Percentiles rank a stretch among this genome's conserved stretches.
phyloP scores from a whole-genome alignment of 257 asterid species.

The Scutellaria baicalensis region DNA sequence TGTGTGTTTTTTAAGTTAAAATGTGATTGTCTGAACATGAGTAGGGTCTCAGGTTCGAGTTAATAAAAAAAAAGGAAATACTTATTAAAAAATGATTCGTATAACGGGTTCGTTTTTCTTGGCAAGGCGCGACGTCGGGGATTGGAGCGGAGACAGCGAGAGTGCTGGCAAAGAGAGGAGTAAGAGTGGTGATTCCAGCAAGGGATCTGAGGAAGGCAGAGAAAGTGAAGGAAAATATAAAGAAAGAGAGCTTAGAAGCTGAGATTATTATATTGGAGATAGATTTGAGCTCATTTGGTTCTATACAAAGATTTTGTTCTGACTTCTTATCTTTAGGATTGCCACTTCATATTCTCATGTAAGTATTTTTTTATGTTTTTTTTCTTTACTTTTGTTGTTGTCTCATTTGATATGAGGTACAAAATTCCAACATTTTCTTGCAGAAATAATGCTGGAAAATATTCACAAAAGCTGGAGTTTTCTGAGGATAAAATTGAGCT shows the following conservation, averaged over 20 bases:
- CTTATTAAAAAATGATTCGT: no score
- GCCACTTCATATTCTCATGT: conserved; percentile 92
- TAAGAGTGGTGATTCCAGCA: conserved; percentile 68
- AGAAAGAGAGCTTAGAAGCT: conserved; percentile 49
- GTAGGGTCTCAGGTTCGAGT: no score
- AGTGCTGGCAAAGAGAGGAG: conserved; percentile 77
- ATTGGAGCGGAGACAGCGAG: conserved; percentile 91
- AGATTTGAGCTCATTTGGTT: conserved; percentile 78
- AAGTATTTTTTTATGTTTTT: conserved; percentile 2
- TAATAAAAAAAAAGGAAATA: no score
- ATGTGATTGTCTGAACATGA: no score
- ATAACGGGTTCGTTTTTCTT: no score
- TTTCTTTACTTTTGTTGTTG: background rate
- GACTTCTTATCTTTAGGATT: conserved; percentile 65
- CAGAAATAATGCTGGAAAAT: conserved; percentile 99
- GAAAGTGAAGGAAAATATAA: conserved; percentile 48
- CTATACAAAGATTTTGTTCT: conserved; percentile 72
- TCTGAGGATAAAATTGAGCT: conserved; percentile 94
- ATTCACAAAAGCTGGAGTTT: conserved; percentile 74
- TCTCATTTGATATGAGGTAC: background rate
- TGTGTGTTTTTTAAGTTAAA: background rate
- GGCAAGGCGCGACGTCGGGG: conserved; percentile 79
- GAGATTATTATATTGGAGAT: conserved; percentile 60
- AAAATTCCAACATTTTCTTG: background rate
- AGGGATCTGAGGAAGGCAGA: conserved; percentile 65